Percentiles rank a stretch among this genome's conserved stretches.
phyloP scores from a whole-genome alignment of 2,329 filamentous ascomycete genomes.

The Phialophora macrospora region DNA sequence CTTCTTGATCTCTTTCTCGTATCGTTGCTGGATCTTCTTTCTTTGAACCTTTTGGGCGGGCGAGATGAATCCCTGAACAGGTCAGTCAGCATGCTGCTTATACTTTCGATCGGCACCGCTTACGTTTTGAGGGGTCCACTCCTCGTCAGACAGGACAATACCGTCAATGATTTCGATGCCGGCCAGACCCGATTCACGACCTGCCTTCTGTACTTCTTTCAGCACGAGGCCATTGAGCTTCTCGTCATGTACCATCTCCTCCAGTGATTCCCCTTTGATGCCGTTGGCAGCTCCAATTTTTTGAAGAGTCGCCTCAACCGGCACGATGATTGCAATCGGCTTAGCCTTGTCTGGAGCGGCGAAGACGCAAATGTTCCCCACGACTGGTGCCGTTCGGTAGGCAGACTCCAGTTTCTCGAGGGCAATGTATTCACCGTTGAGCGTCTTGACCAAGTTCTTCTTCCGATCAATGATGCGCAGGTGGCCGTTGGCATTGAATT shows the following conservation, averaged over 20 bases:
- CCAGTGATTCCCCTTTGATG: slow-evolving; percentile 67
- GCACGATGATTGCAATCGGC: slow-evolving; percentile 80
- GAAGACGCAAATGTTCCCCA: slow-evolving; percentile 86
- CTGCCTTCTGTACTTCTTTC: slow-evolving; percentile 71
- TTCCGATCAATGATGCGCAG: slow-evolving; percentile 90
- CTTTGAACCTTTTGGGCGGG: slow-evolving; percentile 75
- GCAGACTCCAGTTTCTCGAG: slow-evolving; percentile 93
- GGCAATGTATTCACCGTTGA: slow-evolving; percentile 94
- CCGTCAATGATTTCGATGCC: slow-evolving; percentile 76
- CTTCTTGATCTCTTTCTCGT: slow-evolving; percentile 64
- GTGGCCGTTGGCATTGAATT: slow-evolving; percentile 80
- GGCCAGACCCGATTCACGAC: slow-evolving; percentile 68
- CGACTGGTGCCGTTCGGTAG: slow-evolving; percentile 78
- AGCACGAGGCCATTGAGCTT: slow-evolving; percentile 69
- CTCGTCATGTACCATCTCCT: slow-evolving; percentile 69
- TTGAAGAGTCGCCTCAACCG: slow-evolving; percentile 61
- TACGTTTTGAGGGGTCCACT: slow-evolving; percentile 85
- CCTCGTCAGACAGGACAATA: slow-evolving; percentile 79
- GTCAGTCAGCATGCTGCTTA: slow-evolving; percentile 11
- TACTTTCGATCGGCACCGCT: slow-evolving; percentile 33
- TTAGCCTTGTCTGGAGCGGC: slow-evolving; percentile 75
- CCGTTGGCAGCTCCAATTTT: slow-evolving; percentile 62
- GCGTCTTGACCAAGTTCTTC: slow-evolving; percentile 97
- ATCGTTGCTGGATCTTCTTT: slow-evolving; percentile 67
- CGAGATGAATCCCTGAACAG: slow-evolving; percentile 64